These are phyloP conservation scores for Neurospora sp. DNA, from an alignment of 495 filamentous ascomycete genomes.

Conservation along the genomic window DNA sequence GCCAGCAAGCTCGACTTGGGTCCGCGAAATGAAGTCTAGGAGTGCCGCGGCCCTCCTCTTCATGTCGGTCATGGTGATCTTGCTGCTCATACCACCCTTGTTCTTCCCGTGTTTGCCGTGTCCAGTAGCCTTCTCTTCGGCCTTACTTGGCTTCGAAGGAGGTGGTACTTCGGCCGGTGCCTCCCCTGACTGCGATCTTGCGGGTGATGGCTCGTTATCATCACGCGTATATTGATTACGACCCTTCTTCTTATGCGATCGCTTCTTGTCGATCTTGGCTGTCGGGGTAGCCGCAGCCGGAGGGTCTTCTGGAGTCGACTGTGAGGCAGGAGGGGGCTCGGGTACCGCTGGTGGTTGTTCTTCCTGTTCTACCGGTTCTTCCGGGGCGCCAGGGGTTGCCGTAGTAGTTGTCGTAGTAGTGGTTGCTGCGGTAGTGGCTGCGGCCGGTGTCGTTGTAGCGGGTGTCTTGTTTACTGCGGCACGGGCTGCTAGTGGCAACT, in stretches of 20 bases:
- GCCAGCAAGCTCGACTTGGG: conserved; percentile 79
- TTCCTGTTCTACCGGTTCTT: conserved; percentile 23
- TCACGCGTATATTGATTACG: conserved; percentile 84
- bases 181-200: conserved; percentile 59
- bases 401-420: conserved; percentile 3
- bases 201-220: conserved; percentile 55
- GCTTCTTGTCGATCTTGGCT: conserved; percentile 28
- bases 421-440: conserved; percentile 11
- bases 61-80: conserved; percentile 86
- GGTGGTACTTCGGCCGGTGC: background rate
- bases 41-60: conserved; percentile 74
- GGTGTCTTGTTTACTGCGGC: conserved; percentile 23
- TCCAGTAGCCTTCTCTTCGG: conserved; percentile 10
- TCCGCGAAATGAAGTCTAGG: conserved; percentile 80
- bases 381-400: background rate
- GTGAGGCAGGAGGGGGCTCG: conserved; percentile 13
- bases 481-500: conserved; percentile 40
- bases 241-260: conserved; percentile 59
- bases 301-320: conserved; percentile 45
- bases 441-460: conserved; percentile 5
- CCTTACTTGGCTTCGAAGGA: conserved; percentile 12
- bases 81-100: conserved; percentile 42
- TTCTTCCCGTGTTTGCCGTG: conserved; percentile 22
- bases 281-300: conserved; percentile 27
- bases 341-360: conserved; percentile 8